These are phyloP conservation scores for Rusavskia elegans DNA, from an alignment of 495 filamentous ascomycete species.

Conservation along the genomic window DNA sequence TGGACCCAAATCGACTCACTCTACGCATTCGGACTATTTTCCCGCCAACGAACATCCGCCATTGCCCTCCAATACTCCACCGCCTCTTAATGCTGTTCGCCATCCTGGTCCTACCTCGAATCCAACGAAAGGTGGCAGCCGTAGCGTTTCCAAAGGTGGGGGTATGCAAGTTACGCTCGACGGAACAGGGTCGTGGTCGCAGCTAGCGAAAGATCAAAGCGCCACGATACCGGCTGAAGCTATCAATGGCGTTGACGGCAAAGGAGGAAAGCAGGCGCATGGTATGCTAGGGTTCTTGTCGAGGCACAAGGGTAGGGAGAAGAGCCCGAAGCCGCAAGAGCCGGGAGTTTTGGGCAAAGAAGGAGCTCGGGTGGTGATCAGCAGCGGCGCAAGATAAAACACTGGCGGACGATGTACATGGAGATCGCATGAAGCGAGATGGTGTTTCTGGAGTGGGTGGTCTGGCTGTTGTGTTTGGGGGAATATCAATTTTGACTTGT, in stretches of 20 bases:
- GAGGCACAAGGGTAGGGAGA: constrained; percentile 75
- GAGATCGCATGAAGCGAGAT: not conserved
- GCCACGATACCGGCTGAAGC: constrained; percentile 55
- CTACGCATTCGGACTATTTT: constrained; percentile 13
- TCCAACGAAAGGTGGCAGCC: constrained; percentile 19
- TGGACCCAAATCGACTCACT: constrained; percentile 2
- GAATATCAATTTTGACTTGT: too few species aligned
- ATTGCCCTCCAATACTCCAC: constrained; percentile 5
- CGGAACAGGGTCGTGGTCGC: constrained; percentile 75
- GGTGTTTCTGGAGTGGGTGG: not conserved
- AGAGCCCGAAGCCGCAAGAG: constrained; percentile 89
- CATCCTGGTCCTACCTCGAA: constrained; percentile 15
- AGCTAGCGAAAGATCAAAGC: constrained; percentile 61
- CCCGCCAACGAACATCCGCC: constrained; percentile 4
- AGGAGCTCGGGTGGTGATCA: constrained; percentile 64
- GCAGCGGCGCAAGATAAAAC: constrained; percentile 6
- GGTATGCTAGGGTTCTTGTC: constrained; percentile 84
- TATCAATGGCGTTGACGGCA: constrained; percentile 22
- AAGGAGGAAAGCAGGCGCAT: constrained; percentile 31
- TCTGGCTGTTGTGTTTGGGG: too few species aligned
- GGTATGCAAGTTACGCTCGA: constrained; percentile 85
- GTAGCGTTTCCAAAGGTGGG: constrained; percentile 60
- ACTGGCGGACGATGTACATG: not conserved
- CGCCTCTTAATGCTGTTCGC: constrained; percentile 5
- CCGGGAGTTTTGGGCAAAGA: constrained; percentile 89